Evolutionary conservation across 2,329 filamentous ascomycete genomes (phyloP).

Genomic region (Trichothecium roseum): DNA sequence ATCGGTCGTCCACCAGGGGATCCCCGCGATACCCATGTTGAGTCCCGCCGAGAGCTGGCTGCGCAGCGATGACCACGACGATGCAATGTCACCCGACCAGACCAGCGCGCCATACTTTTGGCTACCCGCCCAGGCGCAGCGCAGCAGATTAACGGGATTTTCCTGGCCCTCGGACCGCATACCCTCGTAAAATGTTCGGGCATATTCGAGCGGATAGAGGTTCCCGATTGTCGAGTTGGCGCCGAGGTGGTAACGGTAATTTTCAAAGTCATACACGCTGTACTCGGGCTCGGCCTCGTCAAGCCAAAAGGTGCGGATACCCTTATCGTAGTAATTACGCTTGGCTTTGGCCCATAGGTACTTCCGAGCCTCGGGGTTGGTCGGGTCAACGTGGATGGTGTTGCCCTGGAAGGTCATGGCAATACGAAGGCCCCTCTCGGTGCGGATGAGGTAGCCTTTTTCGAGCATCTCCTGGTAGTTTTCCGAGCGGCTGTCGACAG

Average conservation of each 20-base stretch:
- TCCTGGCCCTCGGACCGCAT: constrained; percentile 39
- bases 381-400: constrained; percentile 52
- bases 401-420: constrained; percentile 50
- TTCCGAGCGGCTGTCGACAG: constrained; percentile 46
- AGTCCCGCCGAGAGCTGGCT: constrained; percentile 53
- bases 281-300: constrained; percentile 63
- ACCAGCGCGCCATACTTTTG: constrained; percentile 56
- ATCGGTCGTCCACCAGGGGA: constrained; percentile 62
- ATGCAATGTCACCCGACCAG: constrained; percentile 59
- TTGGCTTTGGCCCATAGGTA: constrained; percentile 51
- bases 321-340: constrained; percentile 50
- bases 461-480: constrained; percentile 54
- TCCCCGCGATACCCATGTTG: constrained; percentile 54
- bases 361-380: constrained; percentile 45
- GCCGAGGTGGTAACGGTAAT: constrained; percentile 45
- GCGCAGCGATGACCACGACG: constrained; percentile 48
- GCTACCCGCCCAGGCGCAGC: constrained; percentile 40
- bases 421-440: constrained; percentile 47
- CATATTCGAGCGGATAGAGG: constrained; percentile 48
- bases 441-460: constrained; percentile 47
- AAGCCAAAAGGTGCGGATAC: constrained; percentile 57
- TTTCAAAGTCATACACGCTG: constrained; percentile 54
- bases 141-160: constrained; percentile 45
- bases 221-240: constrained; percentile 39
- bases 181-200: constrained; percentile 50